Percentiles rank a stretch among this genome's conserved stretches.
Evolutionary conservation across 306 rosid genomes (phyloP).

Genomic region (Vigna reflexopilosa): DNA sequence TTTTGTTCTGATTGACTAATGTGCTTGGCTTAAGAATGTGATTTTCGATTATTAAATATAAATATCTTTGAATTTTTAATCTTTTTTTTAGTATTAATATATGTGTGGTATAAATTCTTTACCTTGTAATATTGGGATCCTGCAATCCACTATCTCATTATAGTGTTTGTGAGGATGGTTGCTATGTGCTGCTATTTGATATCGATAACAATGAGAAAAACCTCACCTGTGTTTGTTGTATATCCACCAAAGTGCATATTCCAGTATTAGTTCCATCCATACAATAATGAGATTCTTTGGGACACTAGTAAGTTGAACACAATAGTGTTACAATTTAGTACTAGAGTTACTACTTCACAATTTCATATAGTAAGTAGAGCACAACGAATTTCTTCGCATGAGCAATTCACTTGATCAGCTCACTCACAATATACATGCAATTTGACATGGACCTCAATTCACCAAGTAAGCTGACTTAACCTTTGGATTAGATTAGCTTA

Average conservation of each 20-base stretch:
- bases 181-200: not conserved
- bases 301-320: slow-evolving; percentile 18
- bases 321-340: slow-evolving; percentile 7
- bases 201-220: slow-evolving; percentile 5
- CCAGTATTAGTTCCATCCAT: not conserved
- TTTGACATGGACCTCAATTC: not conserved
- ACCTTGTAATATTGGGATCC: not conserved
- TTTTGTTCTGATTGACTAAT: not conserved
- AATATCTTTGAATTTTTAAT: not conserved
- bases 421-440: not conserved
- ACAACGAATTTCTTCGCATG: not conserved
- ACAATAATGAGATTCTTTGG: slow-evolving; percentile 17
- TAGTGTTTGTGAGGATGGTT: not conserved
- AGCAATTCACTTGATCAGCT: slow-evolving; percentile 5
- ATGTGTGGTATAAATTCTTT: not conserved
- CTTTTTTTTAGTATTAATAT: not conserved
- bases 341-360: slow-evolving; percentile 4
- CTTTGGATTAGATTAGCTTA: not conserved
- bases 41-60: not conserved
- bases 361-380: slow-evolving; percentile 27
- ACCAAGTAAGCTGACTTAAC: not conserved
- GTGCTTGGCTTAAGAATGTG: not conserved
- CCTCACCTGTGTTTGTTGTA: not conserved
- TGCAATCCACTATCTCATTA: not conserved
- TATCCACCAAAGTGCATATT: not conserved